Evolutionary conservation across 495 filamentous ascomycete species (phyloP).

Genomic region (Cercophora newfieldiana): DNA sequence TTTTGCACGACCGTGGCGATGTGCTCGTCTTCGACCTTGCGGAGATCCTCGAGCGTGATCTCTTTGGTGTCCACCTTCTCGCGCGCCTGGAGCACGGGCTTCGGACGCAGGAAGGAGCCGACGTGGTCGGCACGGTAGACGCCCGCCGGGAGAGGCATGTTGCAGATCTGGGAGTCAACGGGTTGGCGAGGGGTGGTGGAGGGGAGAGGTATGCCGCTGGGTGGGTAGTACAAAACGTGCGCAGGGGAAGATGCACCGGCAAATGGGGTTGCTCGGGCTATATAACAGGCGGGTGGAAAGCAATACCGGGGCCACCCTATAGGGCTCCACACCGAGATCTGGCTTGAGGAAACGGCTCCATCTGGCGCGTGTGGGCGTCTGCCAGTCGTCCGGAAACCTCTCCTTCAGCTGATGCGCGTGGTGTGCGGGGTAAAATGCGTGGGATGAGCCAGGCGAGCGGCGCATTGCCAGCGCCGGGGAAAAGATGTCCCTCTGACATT

Average conservation of each 20-base stretch:
- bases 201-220: not conserved
- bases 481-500: not conserved
- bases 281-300: not conserved
- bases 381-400: not conserved
- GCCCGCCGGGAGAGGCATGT: slow-evolving; percentile 48
- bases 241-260: not conserved
- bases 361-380: not conserved
- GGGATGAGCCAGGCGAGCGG: not conserved
- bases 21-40: slow-evolving; percentile 62
- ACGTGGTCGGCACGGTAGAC: slow-evolving; percentile 54
- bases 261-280: not conserved
- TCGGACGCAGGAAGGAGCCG: slow-evolving; percentile 47
- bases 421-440: not conserved
- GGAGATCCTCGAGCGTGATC: slow-evolving; percentile 44
- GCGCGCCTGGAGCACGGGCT: slow-evolving; percentile 41
- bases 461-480: not conserved
- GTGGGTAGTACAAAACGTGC: not conserved
- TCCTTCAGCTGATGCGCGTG: not conserved
- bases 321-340: not conserved
- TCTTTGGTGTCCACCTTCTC: slow-evolving; percentile 48
- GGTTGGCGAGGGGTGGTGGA: not conserved
- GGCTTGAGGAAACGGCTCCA: not conserved
- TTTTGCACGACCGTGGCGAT: slow-evolving; percentile 60
- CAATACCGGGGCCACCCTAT: not conserved
- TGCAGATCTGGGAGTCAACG: slow-evolving; percentile 2